Evolutionary conservation across 2,329 filamentous ascomycete genomes (phyloP).

Genomic region (Penicillium concentricum): DNA sequence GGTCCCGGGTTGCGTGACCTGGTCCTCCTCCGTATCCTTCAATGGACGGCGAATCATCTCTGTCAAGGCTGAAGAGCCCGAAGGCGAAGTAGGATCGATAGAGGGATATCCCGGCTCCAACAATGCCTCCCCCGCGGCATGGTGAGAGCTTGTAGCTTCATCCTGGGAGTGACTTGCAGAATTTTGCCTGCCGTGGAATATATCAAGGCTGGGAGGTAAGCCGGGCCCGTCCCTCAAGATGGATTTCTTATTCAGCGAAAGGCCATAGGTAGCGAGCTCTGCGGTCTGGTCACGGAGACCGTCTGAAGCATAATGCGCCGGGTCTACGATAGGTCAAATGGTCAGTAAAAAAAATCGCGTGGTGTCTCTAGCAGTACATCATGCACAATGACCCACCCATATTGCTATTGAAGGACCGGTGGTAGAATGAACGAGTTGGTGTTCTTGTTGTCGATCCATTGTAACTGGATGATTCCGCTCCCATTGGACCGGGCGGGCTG

Average conservation of each 20-base stretch:
- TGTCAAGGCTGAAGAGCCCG: slow-evolving; percentile 50
- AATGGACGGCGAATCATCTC: slow-evolving; percentile 50
- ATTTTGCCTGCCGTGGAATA: slow-evolving; percentile 25
- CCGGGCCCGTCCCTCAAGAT: slow-evolving; percentile 26
- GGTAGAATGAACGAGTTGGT: slow-evolving; percentile 46
- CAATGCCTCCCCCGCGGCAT: slow-evolving; percentile 8
- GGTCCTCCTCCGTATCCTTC: slow-evolving; percentile 24
- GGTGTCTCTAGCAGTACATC: neutral
- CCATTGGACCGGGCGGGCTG: slow-evolving; percentile 26
- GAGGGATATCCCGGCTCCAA: slow-evolving; percentile 17
- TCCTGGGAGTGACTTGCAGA: slow-evolving; percentile 9
- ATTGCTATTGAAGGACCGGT: slow-evolving; percentile 45
- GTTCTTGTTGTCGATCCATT: slow-evolving; percentile 39
- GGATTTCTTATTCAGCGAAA: slow-evolving; percentile 51
- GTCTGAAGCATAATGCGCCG: slow-evolving; percentile 68
- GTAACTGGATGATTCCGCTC: slow-evolving; percentile 30
- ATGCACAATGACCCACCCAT: slow-evolving; percentile 32
- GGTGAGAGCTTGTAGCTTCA: slow-evolving; percentile 17
- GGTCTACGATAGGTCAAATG: slow-evolving; percentile 57
- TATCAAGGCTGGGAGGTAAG: slow-evolving; percentile 31
- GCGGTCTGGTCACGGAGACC: slow-evolving; percentile 84
- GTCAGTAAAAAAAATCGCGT: slow-evolving; percentile 21
- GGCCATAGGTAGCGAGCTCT: slow-evolving; percentile 77
- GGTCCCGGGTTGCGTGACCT: slow-evolving; percentile 13
- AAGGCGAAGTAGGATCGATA: slow-evolving; percentile 29